Evolutionary conservation across 176 grass and related monocot species (phyloP), one percentile per base, ranked within the genome.

Genomic region (Oryza brachyantha): DNA sequence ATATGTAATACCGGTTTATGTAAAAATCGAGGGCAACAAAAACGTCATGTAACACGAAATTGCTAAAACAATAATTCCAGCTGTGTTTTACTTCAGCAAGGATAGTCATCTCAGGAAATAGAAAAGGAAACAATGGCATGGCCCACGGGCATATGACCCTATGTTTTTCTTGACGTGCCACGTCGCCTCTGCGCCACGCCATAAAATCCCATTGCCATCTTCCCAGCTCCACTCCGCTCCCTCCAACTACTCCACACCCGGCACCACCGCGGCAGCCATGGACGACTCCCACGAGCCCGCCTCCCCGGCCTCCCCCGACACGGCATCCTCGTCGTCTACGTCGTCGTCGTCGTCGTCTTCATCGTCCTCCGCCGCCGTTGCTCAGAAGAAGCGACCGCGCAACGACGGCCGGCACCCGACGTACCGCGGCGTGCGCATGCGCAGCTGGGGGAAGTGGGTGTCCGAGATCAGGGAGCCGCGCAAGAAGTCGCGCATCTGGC

Each of bases 401-500:
- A 77, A 72, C 78, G 91, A 90, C 58, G 73, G 88, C 46, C 66
- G 72, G 76, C 90, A 93, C 88, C 82, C 88, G 72, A 64, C 72
- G 29, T 79, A 86, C 93, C 65, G 86, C 61, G 86, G 90, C 69
- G 86, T 92, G 70, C 90, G 90, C 61, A 88, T 88, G 90, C 86
- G 90, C 5, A 86, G 74, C 78, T 92, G 90, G 90, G 90, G 90
- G 22, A 92, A 92, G 74, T 92, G 90, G 90, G 90, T 92, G 78
- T 92, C 90, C 0, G 90, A 92, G 83, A 92, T 92, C 90, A 88
- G 90, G 81, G 90, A 92, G 90, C 90, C 86, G n/a, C 73, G 90
- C 35, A 92, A 92, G 86, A 92, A 92, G 86, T 88, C 86, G 0
- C 86, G 90, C 79, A 92, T 92, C 79, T 92, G 90, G 90, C 86